These are phyloP conservation scores for Diaporthe sp. DNA, from an alignment of 2,329 filamentous ascomycete genomes.

Conservation along the genomic window DNA sequence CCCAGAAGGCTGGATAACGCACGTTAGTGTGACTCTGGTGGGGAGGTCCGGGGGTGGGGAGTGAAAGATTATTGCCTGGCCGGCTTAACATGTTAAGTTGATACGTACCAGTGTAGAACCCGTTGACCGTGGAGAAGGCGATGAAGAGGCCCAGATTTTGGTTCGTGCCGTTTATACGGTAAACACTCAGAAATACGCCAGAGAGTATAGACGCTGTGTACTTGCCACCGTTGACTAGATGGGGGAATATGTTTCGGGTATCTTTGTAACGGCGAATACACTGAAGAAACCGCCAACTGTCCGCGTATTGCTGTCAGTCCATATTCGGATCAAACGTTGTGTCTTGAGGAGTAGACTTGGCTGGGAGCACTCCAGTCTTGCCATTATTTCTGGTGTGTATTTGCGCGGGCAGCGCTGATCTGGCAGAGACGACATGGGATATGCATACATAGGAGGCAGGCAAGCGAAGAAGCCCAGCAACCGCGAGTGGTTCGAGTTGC, in stretches of 20 bases:
- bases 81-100: neutral
- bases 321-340: neutral
- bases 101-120: slow-evolving; percentile 79
- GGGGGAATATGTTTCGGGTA: slow-evolving; percentile 88
- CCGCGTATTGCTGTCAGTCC: neutral
- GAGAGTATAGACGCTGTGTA: slow-evolving; percentile 87
- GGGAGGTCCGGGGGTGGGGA: neutral
- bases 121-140: slow-evolving; percentile 83
- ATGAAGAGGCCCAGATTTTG: slow-evolving; percentile 79
- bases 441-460: slow-evolving; percentile 75
- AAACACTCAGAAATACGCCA: slow-evolving; percentile 83
- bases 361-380: neutral
- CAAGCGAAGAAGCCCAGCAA: slow-evolving; percentile 87
- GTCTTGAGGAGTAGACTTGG: no score
- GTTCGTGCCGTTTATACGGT: slow-evolving; percentile 76
- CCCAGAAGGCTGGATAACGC: slow-evolving; percentile 78
- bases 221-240: slow-evolving; percentile 92
- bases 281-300: slow-evolving; percentile 83
- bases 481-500: slow-evolving; percentile 88
- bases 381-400: neutral
- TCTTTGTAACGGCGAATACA: slow-evolving; percentile 91
- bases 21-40: slow-evolving; percentile 12
- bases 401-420: neutral
- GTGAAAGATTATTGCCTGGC: neutral
- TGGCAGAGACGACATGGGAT: neutral